Base-by-base conservation (phyloP, 1,284 basidiomycete genomes). In the Grifola frondosa region DNA sequence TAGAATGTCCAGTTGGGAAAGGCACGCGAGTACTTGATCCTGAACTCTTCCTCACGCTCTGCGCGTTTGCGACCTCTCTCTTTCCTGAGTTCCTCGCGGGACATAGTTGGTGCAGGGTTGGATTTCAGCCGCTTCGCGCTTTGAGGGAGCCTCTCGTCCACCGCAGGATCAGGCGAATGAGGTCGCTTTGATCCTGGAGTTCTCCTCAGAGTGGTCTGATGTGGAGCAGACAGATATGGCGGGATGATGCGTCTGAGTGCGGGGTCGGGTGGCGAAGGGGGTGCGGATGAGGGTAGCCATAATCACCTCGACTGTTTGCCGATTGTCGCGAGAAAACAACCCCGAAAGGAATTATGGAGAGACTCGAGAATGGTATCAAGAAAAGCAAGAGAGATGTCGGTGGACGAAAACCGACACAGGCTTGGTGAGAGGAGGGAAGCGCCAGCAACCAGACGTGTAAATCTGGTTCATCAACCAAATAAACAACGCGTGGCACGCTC, bases 1-100 rank as follows among this genome's bases (percentile, higher is more conserved):
- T 94, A 88, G 68, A 97, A 96, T 15, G 75, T 79, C 71, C 87
- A 92, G 20, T 66, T 72, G 2, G 91, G 91, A 66, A 97, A 96
- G 13, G 86, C 88, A 44, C 81, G 80, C 42, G 77, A 78, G 67
- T 94, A 97, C 70, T 93, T 97, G 31, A 78, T 65, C 53, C 80
- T 80, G 72, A 93, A 97, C 54, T 90, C 85, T 15, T 75, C 73
- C 54, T 85, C 80, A 28, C 80, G 74, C 49, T 80, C 77, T 2
- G 67, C 61, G 31, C 68, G 66, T 35, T 54, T 65, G 26, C 63
- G 65, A 23, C 75, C 71, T 48, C 67, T 74, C 39, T 71, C 69
- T 47, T 60, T 68, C 45, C 52, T 61, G 15, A 53, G 37, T 21
- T 62, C 58, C 4, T 53, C 57, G 45, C 53, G 53, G 17, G 48